A percentile compares a stretch with the other conserved stretches of the same genome.
Conservation (phyloP, 495 filamentous ascomycete species). For the Durotheca rogersii region DNA sequence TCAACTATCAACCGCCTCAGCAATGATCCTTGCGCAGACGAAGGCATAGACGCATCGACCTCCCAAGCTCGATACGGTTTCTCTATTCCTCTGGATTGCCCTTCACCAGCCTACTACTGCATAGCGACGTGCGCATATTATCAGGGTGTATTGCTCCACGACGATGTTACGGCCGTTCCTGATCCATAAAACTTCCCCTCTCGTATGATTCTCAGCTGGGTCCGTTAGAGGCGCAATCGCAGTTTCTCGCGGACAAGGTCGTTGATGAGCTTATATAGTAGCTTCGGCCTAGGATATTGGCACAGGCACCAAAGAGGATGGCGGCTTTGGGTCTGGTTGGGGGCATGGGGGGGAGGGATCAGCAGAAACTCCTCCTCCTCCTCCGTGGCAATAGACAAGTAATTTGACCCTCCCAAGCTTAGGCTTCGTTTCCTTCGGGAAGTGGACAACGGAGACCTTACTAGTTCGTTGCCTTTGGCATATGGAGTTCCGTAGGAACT, state of each 20-base stretch:
- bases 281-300: slow-evolving; percentile 13
- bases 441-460: slow-evolving; percentile 4
- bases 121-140: slow-evolving; percentile 45
- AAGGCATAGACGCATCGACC: slow-evolving; percentile 7
- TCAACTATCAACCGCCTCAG: slow-evolving; percentile 76
- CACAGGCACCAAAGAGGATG: slow-evolving; percentile 16
- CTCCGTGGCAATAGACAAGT: background rate
- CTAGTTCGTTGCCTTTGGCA: slow-evolving; percentile 18
- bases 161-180: slow-evolving; percentile 31
- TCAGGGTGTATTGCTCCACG: slow-evolving; percentile 38
- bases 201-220: slow-evolving; percentile 18
- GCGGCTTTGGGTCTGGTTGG: slow-evolving; percentile 16
- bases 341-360: slow-evolving; percentile 3
- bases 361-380: background rate
- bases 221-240: slow-evolving; percentile 1
- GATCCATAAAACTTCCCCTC: slow-evolving; percentile 16
- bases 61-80: slow-evolving; percentile 3
- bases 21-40: slow-evolving; percentile 35
- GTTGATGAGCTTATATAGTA: slow-evolving; percentile 7
- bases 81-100: slow-evolving; percentile 27
- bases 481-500: slow-evolving; percentile 25
- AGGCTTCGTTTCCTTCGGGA: slow-evolving; percentile 12
- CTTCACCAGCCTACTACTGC: slow-evolving; percentile 39
- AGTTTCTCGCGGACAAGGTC: slow-evolving; percentile 1
- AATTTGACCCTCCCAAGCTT: slow-evolving; percentile 4